Evolutionary conservation across 1,284 basidiomycete species (phyloP).

Genomic region (Moesziomyces sp.): DNA sequence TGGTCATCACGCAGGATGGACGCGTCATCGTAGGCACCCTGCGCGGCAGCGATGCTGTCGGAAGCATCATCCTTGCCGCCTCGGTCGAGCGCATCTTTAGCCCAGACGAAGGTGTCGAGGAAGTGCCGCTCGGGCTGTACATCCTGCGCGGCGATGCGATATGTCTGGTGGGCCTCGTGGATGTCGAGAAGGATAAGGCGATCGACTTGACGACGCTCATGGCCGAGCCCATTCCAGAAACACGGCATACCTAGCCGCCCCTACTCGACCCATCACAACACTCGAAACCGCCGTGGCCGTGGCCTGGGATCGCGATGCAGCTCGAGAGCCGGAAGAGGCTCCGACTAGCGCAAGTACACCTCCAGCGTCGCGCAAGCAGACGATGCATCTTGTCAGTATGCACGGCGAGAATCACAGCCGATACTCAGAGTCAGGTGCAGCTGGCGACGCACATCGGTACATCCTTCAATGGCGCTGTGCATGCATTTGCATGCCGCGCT

Average conservation of each 20-base stretch:
- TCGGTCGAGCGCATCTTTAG: constrained; percentile 64
- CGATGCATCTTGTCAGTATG: no score
- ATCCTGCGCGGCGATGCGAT: constrained; percentile 98
- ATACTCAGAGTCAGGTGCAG: no score
- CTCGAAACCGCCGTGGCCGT: no score
- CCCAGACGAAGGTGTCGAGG: constrained; percentile 87
- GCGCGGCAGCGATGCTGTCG: constrained; percentile 57
- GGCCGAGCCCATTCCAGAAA: constrained; percentile 82
- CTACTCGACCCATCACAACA: no score
- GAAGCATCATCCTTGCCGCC: constrained; percentile 60
- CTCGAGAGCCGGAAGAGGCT: no score
- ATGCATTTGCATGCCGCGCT: no score
- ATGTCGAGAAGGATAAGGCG: constrained; percentile 82
- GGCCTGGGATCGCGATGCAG: no score
- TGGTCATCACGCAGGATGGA: constrained; percentile 89
- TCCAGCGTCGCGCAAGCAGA: no score
- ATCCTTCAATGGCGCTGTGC: no score
- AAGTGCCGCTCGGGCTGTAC: constrained; percentile 93
- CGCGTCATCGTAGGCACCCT: constrained; percentile 74
- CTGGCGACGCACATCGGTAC: no score
- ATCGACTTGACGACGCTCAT: constrained; percentile 82
- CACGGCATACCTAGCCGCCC: constrained; percentile 35
- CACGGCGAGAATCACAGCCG: no score
- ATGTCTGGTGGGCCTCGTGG: constrained; percentile 88
- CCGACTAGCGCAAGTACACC: no score